These are phyloP conservation scores for Botryotinia narcissicola DNA, from an alignment of 2,329 filamentous ascomycete species.

Conservation along the genomic window DNA sequence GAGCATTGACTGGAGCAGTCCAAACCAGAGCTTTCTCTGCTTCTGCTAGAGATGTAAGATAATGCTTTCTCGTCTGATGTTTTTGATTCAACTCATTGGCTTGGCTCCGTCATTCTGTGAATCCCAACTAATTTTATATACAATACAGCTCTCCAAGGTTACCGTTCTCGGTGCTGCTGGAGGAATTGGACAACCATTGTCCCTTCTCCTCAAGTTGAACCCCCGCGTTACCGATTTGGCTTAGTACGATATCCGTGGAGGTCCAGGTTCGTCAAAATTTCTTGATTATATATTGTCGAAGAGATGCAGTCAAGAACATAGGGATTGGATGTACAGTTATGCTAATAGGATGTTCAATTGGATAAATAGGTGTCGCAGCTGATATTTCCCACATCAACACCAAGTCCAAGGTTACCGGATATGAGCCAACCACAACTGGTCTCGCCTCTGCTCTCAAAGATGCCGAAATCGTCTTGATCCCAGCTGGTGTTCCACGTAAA, in stretches of 20 bases:
- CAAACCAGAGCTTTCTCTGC: constrained; percentile 81
- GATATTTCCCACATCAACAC: constrained; percentile 98
- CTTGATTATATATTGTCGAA: not conserved
- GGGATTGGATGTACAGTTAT: not conserved
- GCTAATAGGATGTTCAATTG: constrained; percentile 13
- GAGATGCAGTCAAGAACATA: not conserved
- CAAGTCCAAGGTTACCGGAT: constrained; percentile 80
- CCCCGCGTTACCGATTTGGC: constrained; percentile 87
- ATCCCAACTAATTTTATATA: constrained; percentile 27
- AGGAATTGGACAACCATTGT: constrained; percentile 96
- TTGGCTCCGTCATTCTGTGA: constrained; percentile 15
- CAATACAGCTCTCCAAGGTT: constrained; percentile 84
- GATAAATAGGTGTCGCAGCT: constrained; percentile 87
- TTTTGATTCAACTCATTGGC: constrained; percentile 20
- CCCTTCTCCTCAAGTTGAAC: constrained; percentile 89
- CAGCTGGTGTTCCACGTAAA: constrained; percentile 98
- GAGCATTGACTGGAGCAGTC: constrained; percentile 53
- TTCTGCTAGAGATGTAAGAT: constrained; percentile 69
- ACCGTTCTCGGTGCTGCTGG: constrained; percentile 94
- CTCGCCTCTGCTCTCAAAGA: constrained; percentile 86
- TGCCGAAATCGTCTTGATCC: constrained; percentile 95
- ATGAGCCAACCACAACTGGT: constrained; percentile 81
- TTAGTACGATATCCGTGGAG: constrained; percentile 80
- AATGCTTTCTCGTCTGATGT: constrained; percentile 17
- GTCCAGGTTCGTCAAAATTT: constrained; percentile 19